Evolutionary conservation across 805 yeast species (phyloP).

Genomic region (Starmera caribaea): DNA sequence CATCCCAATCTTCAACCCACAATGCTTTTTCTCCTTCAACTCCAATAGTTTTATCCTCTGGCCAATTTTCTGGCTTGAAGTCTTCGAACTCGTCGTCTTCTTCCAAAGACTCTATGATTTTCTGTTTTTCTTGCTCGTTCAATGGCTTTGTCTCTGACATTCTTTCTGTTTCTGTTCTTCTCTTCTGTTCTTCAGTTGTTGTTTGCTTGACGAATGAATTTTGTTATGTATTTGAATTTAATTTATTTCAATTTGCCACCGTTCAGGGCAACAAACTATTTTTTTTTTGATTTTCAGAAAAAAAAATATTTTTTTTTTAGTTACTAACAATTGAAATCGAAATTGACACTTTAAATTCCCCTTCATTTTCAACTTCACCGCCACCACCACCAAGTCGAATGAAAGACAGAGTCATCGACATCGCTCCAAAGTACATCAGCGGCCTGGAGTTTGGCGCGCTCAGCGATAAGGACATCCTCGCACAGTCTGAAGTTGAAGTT

Average conservation of each 20-base stretch:
- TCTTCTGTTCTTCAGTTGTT: too few species aligned
- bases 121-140: constrained; percentile 14
- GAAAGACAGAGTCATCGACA: constrained; percentile 45
- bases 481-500: constrained; percentile 91
- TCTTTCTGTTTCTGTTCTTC: background rate
- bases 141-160: constrained; percentile 5
- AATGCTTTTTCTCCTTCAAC: constrained; percentile 46
- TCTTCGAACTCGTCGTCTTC: constrained; percentile 98
- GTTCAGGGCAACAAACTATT: too few species aligned
- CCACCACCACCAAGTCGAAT: constrained; percentile 2
- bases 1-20: constrained; percentile 98
- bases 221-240: too few species aligned
- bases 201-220: too few species aligned
- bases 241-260: too few species aligned
- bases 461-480: constrained; percentile 83
- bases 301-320: too few species aligned
- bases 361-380: too few species aligned
- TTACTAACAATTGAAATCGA: too few species aligned
- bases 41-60: constrained; percentile 42
- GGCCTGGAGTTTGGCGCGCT: constrained; percentile 90
- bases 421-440: constrained; percentile 81
- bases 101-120: constrained; percentile 59
- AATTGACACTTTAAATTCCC: too few species aligned
- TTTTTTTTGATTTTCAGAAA: too few species aligned
- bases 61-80: constrained; percentile 88